phyloP scores from a whole-genome alignment of 2,329 filamentous ascomycete species.

The Colletotrichum sublineola region DNA sequence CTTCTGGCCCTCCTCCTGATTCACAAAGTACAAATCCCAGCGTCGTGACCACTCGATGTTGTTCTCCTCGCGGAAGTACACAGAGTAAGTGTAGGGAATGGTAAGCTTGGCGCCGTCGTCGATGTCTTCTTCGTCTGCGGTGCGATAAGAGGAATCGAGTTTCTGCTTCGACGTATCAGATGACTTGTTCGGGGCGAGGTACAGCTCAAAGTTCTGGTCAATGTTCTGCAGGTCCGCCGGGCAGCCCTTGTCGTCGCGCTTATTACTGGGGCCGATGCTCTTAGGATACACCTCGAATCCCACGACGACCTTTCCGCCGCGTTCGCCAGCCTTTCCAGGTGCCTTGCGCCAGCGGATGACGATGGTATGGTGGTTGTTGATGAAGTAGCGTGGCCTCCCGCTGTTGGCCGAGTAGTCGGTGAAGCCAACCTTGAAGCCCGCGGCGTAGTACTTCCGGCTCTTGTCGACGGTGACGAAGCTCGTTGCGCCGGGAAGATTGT shows the following conservation, averaged over 20 bases:
- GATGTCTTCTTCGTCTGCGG: conserved; percentile 67
- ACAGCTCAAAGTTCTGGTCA: conserved; percentile 76
- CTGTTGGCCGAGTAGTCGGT: conserved; percentile 73
- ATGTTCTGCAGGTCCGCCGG: conserved; percentile 75
- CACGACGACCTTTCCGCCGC: conserved; percentile 83
- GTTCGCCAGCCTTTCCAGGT: conserved; percentile 75
- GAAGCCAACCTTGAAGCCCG: conserved; percentile 90
- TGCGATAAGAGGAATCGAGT: conserved; percentile 70
- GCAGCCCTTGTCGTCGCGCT: conserved; percentile 75
- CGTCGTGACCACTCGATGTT: conserved; percentile 85
- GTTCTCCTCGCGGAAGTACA: conserved; percentile 89
- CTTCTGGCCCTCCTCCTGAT: conserved; percentile 83
- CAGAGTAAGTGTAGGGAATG: conserved; percentile 89
- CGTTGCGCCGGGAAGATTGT: conserved; percentile 90
- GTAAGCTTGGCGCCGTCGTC: conserved; percentile 76
- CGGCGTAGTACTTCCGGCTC: conserved; percentile 87
- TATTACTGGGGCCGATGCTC: conserved; percentile 75
- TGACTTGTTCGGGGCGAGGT: conserved; percentile 74
- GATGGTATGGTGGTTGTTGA: conserved; percentile 91
- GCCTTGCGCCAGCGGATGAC: conserved; percentile 83
- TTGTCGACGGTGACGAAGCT: conserved; percentile 91
- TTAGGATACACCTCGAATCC: conserved; percentile 93
- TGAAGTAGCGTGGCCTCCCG: conserved; percentile 75
- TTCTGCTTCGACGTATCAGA: conserved; percentile 62
- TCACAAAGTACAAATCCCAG: conserved; percentile 92